Base-by-base conservation (phyloP, 345 rosid genomes). In the Corchorus capsularis region DNA sequence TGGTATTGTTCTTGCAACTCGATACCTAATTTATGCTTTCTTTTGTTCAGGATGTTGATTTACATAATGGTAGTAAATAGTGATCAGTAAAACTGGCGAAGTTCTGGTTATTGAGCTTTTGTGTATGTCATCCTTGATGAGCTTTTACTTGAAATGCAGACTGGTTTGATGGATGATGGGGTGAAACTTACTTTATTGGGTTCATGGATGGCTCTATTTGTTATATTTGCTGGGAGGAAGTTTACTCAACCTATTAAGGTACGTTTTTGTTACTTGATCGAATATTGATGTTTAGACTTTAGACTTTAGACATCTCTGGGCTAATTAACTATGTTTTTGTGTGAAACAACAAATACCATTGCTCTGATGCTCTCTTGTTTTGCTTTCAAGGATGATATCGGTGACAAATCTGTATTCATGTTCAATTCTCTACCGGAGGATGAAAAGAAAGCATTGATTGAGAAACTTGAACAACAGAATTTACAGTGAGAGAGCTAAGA, bases 161-260 rank as follows among this genome's bases (percentile, higher is more conserved):
- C 87, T 14, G 90, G 96, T 74, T 64, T 95, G 77, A 90, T 93
- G 98, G 94, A 86, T 77, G 87, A 89, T 45, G 94, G 91, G 77
- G 81, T 56, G 35, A 91, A 95, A 79, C 88, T 88, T 43, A 76
- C 86, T 63, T 80, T 95, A 71, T 78, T 95, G n/a, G 98, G 89
- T 76, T 87, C 90, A 34, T 93, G 98, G 97, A 89, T 91, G 94
- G 78, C 87, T 10, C 93, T 95, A 54, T 90, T 93, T 63, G 76
- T 88, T 50, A 82, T 95, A 80, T 95, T 95, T 84, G 93, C 99
- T 4, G 99, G 94, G 64, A 86, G 98, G 81, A 94, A 95, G 78
- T 95, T 95, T 77, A 90, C 98, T 56, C 98, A 93, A 82, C 96
- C 96, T 37, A 83, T 95, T 19, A 93, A 95, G 98, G 98, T 90